phyloP scores from a whole-genome alignment of 2,329 filamentous ascomycete species.

The Beauveria rudraprayagi region DNA sequence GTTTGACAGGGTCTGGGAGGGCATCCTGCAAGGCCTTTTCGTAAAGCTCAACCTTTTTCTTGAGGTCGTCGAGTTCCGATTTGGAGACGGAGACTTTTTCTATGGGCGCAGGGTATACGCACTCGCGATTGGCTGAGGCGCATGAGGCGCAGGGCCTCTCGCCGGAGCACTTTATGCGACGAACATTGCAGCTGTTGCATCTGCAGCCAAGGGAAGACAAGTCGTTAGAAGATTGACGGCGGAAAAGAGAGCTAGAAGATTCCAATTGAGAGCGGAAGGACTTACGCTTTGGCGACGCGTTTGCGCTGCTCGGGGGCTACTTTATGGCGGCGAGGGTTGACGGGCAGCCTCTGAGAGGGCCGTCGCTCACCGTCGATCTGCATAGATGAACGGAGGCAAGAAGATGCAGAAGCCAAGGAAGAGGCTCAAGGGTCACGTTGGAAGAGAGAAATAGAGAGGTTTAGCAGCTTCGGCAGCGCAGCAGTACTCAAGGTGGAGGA shows the following conservation, averaged over 20 bases:
- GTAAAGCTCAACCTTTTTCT: conserved; percentile 30
- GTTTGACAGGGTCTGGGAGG: conserved; percentile 27
- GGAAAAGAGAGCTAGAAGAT: background rate
- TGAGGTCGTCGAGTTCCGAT: conserved; percentile 34
- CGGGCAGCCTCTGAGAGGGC: conserved; percentile 34
- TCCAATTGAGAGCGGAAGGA: conserved; percentile 12
- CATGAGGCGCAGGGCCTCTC: conserved; percentile 41
- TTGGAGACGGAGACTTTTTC: conserved; percentile 37
- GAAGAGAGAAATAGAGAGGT: background rate
- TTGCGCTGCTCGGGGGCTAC: conserved; percentile 39
- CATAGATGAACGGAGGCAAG: conserved; percentile 14
- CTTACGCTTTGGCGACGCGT: conserved; percentile 42
- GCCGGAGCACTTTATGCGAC: conserved; percentile 45
- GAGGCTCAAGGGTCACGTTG: background rate
- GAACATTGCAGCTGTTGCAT: conserved; percentile 46
- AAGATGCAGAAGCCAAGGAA: background rate
- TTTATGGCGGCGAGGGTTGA: conserved; percentile 42
- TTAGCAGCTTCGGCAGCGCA: background rate
- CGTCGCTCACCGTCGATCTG: conserved; percentile 21
- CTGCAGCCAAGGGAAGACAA: conserved; percentile 21
- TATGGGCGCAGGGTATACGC: conserved; percentile 36
- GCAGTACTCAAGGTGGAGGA: background rate
- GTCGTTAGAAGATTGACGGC: background rate
- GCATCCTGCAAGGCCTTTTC: conserved; percentile 31
- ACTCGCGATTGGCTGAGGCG: conserved; percentile 33